Percentiles rank a stretch among this genome's conserved stretches.
Evolutionary conservation across 306 rosid species (phyloP).

Genomic region (Spatholobus suberectus): DNA sequence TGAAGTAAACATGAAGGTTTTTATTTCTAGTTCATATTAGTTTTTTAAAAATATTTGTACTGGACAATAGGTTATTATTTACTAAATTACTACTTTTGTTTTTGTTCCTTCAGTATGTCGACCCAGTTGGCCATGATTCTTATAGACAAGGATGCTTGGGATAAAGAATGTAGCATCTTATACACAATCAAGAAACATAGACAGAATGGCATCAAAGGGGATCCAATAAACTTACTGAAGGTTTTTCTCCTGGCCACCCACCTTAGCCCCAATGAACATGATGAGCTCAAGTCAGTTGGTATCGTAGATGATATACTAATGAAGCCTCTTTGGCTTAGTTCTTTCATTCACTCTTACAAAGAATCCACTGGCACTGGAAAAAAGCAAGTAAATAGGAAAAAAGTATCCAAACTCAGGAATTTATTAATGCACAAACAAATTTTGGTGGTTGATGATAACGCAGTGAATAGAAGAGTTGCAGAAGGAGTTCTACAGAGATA

Average conservation of each 20-base stretch:
- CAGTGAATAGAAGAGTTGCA: constrained; percentile 90
- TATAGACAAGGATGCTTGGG: constrained; percentile 82
- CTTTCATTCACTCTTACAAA: constrained; percentile 64
- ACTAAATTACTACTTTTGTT: constrained; percentile 25
- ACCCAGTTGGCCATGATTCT: constrained; percentile 67
- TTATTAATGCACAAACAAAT: constrained; percentile 65
- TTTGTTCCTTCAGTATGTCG: constrained; percentile 49
- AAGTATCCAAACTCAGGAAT: constrained; percentile 60
- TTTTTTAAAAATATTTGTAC: not conserved
- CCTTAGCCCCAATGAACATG: constrained; percentile 48
- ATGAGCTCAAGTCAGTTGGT: constrained; percentile 64
- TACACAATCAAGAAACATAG: constrained; percentile 47
- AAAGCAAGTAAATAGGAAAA: constrained; percentile 56
- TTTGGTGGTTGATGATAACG: constrained; percentile 94
- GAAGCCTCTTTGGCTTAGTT: constrained; percentile 78
- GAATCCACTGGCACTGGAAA: constrained; percentile 69
- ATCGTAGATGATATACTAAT: constrained; percentile 61
- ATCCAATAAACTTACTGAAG: constrained; percentile 55
- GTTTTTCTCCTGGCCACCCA: constrained; percentile 71
- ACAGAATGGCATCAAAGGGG: constrained; percentile 49
- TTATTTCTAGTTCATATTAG: constrained; percentile 15
- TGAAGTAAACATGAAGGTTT: not conserved
- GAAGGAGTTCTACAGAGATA: constrained; percentile 81
- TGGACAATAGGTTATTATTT: constrained; percentile 16
- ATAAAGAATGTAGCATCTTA: constrained; percentile 53